Evolutionary conservation across 108 stramenopile species (phyloP).

Genomic region (Skeletonema potamos): DNA sequence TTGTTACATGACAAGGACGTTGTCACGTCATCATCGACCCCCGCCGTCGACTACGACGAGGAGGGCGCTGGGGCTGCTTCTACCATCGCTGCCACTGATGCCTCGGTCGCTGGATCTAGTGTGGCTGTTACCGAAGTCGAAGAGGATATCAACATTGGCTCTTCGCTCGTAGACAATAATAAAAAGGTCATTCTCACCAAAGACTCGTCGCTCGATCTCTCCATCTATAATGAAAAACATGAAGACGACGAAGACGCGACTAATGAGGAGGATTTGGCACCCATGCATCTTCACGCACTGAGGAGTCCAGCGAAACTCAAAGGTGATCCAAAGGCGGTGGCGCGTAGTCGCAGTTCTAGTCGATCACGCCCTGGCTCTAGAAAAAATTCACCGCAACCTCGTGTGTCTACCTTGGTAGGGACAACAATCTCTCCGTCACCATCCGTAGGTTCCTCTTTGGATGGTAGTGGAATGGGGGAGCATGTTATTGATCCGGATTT

Average conservation of each 20-base stretch:
- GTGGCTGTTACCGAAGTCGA: conserved; percentile 35
- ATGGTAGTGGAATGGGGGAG: background rate
- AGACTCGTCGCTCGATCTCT: conserved; percentile 1
- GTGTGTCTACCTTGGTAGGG: background rate
- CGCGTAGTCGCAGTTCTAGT: conserved; percentile 5
- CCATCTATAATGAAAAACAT: background rate
- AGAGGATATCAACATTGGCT: conserved; percentile 22
- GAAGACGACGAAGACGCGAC: background rate
- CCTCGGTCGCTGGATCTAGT: conserved; percentile 26
- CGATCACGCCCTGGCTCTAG: conserved; percentile 22
- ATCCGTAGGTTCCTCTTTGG: background rate
- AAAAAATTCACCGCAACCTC: conserved; percentile 3
- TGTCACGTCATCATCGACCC: background rate
- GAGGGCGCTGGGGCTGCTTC: background rate
- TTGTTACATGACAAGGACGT: background rate
- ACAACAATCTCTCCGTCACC: background rate
- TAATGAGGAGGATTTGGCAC: conserved; percentile 15
- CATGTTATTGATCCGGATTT: conserved; percentile 39
- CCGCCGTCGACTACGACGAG: background rate
- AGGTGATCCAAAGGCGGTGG: background rate
- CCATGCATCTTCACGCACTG: conserved; percentile 24
- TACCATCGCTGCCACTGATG: conserved; percentile 16
- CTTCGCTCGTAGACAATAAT: background rate
- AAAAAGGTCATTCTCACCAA: conserved; percentile 12
- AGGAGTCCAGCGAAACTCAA: conserved; percentile 21